These are phyloP conservation scores for Pythium scleroteichum DNA, from an alignment of 352 stramenopile genomes.

Conservation along the genomic window DNA sequence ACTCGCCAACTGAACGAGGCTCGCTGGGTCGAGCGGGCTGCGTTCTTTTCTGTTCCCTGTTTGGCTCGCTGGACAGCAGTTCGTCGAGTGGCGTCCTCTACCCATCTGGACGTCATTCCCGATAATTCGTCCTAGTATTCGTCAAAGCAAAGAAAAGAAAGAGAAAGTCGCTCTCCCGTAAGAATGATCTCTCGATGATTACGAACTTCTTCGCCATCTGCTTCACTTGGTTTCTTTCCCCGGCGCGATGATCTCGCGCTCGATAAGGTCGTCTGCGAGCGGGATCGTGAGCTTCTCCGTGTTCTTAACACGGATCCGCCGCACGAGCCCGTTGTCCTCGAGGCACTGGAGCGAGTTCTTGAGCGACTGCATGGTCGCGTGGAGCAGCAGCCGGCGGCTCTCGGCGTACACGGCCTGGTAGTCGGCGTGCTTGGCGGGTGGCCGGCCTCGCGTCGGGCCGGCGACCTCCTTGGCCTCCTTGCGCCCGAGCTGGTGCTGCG, in stretches of 20 bases:
- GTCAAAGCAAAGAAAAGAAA: too few species aligned
- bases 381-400: slow-evolving; percentile 53
- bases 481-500: slow-evolving; percentile 16
- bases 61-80: too few species aligned
- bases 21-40: too few species aligned
- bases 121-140: too few species aligned
- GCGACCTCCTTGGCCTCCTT: not conserved
- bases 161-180: too few species aligned
- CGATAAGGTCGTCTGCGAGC: slow-evolving; percentile 41
- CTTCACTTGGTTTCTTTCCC: not conserved
- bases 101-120: too few species aligned
- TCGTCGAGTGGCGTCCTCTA: too few species aligned
- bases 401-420: slow-evolving; percentile 55
- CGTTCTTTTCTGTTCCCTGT: too few species aligned
- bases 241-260: slow-evolving; percentile 33
- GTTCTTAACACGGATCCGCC: slow-evolving; percentile 36
- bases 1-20: too few species aligned
- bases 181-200: too few species aligned
- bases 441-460: not conserved
- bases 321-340: slow-evolving; percentile 56
- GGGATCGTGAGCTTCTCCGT: slow-evolving; percentile 55
- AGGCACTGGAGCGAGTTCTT: slow-evolving; percentile 68
- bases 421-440: slow-evolving; percentile 23
- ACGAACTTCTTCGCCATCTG: not conserved
- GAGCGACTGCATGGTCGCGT: slow-evolving; percentile 50